Base-by-base conservation (phyloP, 2,329 filamentous ascomycete species). In the Sporothrix mexicana region DNA sequence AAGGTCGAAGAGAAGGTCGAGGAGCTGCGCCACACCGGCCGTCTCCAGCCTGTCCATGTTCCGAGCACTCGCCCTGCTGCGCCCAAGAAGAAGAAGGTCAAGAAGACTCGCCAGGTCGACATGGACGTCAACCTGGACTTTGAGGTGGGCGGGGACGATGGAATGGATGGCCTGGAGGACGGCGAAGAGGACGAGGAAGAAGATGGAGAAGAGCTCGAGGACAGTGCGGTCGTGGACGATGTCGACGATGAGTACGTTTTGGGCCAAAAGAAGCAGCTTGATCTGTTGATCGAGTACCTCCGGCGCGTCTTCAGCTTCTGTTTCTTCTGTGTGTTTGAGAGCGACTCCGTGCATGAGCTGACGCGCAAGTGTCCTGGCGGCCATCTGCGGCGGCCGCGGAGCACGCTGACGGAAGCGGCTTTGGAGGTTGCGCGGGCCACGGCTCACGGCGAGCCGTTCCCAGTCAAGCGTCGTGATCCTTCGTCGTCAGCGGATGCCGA, bases 271-370 rank as follows among this genome's bases (percentile, higher is more conserved):
- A 98, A 99, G 86, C 95, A 96, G 79, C 89, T 99, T 68, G 96
- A 99, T 82, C 86, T 99, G 49, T 87, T 97, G 81, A 96, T 98
- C 70, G 96, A 99, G 83, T 99, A 99, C 80, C 87, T 99, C 74
- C 94, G 96, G 70, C 91, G 96, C 17, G 96, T 99, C 70, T 97
- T 97, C 87, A 98, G 96, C 83, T 98, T 99, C 84, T 99, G 96
- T 85, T 98, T 99, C 86, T 99, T 98, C 85, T 99, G 96, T 81
- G 97, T 99, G 5, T 98, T 99, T 77, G 96, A 99, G 83, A 96
- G 94, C 79, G 96, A 99, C 81, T 98, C 95, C 0, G 91, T 98
- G 25, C 96, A 99, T 79, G 96, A 99, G 83, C 86, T 99, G 76
- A 95, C 93, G 55, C 91, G 96, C 74, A 98, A 99, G 83, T 99